Percentiles rank a stretch among this genome's conserved stretches.
These are phyloP conservation scores for Linnemannia hyalina DNA, from an alignment of 192 early-diverging fungal genomes.

Conservation along the genomic window DNA sequence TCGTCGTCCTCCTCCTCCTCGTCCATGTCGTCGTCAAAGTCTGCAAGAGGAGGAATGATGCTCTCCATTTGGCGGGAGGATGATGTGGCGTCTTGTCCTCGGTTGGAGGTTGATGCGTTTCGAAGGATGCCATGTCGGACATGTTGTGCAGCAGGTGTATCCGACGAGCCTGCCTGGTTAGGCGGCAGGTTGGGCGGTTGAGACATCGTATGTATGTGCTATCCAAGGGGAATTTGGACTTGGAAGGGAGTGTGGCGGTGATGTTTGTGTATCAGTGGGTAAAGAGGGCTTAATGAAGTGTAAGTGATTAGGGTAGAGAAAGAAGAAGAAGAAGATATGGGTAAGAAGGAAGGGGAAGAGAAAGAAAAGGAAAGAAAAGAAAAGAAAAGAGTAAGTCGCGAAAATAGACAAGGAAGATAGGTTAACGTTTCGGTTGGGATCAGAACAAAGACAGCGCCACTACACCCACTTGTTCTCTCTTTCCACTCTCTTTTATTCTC, in stretches of 20 bases:
- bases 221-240: background rate
- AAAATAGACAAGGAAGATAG: background rate
- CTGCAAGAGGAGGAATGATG: slow-evolving; percentile 35
- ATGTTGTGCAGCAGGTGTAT: background rate
- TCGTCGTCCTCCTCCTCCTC: slow-evolving; percentile 10
- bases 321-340: background rate
- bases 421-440: background rate
- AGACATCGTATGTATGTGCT: background rate
- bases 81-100: background rate
- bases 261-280: slow-evolving; percentile 1
- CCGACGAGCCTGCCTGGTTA: background rate
- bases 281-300: background rate
- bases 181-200: slow-evolving; percentile 7
- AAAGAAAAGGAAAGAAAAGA: too few species aligned
- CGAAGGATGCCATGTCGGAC: slow-evolving; percentile 31
- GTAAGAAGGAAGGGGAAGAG: background rate
- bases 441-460: background rate
- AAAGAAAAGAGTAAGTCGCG: background rate
- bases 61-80: slow-evolving; percentile 9
- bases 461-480: background rate
- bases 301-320: background rate
- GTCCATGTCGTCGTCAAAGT: slow-evolving; percentile 21
- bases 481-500: too few species aligned
- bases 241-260: background rate
- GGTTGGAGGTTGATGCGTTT: slow-evolving; percentile 1